Evolutionary conservation across 2,329 filamentous ascomycete genomes (phyloP), one percentile per base, ranked within the genome.

Genomic region (Arthrobotrys sinensis): DNA sequence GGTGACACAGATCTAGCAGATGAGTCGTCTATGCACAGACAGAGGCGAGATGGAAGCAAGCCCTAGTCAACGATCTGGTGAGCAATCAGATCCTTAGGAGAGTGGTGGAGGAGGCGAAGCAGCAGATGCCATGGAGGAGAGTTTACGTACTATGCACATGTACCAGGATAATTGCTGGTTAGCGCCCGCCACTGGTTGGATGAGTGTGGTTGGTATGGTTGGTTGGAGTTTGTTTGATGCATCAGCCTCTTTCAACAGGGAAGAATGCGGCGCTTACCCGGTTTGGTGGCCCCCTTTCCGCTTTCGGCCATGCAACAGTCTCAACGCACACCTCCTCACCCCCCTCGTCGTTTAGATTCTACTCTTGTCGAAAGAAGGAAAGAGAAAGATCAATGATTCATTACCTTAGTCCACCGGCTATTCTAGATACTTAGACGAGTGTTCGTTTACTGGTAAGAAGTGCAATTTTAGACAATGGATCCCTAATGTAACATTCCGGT

Each of bases 21-120:
- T 60, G 55, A 60, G 55, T 60, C 55, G 48, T 52, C 48, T 60
- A 60, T 60, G 55, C 55, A 60, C 55, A 43, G 34, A 36, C 52
- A 21, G 24, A 60, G 55, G 55, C 55, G 55, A 60, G 55, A 38
- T 36, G 32, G 19, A 24, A 43, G 55, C 55, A 60, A 14, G 34
- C 55, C 34, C 55, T 60, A 16, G 55, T 11, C 24, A 60, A 3
- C 36, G 55, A 60, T 60, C 55, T 60, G 55, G 55, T 60, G 55
- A 43, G 55, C 55, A 60, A 43, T 60, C 55, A n/a, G 55, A 60
- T 60, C 55, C 55, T 60, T 60, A 19, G 36, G 55, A 60, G 36
- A 60, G 36, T 60, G 10, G 55, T 60, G 16, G n/a, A 57, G 55
- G 55, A 60, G 55, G 55, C 55, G 55, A 60, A 60, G 55, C 55